Base-by-base conservation (phyloP, 2,329 filamentous ascomycete genomes). In the Phialemoniopsis sp. region DNA sequence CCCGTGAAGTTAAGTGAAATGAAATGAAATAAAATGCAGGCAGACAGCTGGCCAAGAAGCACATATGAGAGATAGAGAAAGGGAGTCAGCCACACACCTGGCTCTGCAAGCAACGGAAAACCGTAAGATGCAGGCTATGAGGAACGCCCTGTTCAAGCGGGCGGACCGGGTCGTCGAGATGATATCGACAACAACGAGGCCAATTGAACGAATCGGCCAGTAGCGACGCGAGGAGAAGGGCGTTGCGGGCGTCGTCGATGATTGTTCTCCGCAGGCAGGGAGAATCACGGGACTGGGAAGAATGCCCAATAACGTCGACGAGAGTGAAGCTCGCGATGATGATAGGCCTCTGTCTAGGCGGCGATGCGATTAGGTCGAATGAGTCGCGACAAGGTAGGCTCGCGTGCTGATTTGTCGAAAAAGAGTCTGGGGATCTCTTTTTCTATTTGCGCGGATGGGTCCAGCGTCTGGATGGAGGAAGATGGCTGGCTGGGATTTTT, bases 201-300 rank as follows among this genome's bases (percentile, higher is more conserved):
- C 30, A 32, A 32, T 9, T 16, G 13, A 32, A 6, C 30, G 13
- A 32, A 13, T 5, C 15, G 13, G 7, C 30, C 13, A 32, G 30
- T 28, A 17, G 31, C 31, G 39, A 32, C 34, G 15, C 17, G 36
- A 21, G n/a, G 18, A 18, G 29, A 26, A 6, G 21, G 21, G 44
- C 54, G 47, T 44, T 46, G 38, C 39, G 39, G 44, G 52, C 38
- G 49, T 48, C 48, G 39, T 50, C 47, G 49, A 52, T 52, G 56
- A 62, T 59, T 56, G 53, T 52, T 47, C 50, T 68, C 66, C 66
- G 67, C 67, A 70, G 67, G 49, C 43, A 46, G 51, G 42, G 44
- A 51, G 45, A 60, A 73, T 78, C 74, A 78, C 71, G 72, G 76
- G 74, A 76, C 63, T 45, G 49, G 50, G 44, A 42, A 43, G 43